Conservation (phyloP, 768 basidiomycete species). For the Suillus ampliporus region DNA sequence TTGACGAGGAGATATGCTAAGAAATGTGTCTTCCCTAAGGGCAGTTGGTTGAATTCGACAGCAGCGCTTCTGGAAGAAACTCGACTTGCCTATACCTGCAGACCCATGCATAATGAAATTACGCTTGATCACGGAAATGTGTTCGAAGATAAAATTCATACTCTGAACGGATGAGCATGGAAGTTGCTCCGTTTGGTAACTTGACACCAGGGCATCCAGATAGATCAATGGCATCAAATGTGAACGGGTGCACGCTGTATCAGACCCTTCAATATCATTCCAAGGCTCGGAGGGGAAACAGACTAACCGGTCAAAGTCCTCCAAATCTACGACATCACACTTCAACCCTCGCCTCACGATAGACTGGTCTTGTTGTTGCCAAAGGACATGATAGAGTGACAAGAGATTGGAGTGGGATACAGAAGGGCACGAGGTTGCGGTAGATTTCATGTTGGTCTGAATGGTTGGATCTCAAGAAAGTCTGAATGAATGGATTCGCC, state of each 20-base stretch:
- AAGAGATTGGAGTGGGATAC: neutral
- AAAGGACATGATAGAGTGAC: constrained; percentile 3
- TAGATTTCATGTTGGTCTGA: neutral
- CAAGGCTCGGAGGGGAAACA: neutral
- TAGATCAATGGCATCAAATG: neutral
- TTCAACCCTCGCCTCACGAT: neutral
- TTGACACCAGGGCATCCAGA: neutral
- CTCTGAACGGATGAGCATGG: constrained; percentile 6
- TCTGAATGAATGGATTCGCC: neutral
- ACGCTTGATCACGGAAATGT: neutral
- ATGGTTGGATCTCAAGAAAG: neutral
- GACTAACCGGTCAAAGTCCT: neutral
- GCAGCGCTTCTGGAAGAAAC: neutral
- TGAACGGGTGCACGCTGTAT: neutral
- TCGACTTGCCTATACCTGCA: neutral
- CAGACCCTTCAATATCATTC: neutral
- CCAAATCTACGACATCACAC: neutral
- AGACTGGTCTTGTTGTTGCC: constrained; percentile 1
- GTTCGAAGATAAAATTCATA: neutral
- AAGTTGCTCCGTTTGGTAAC: constrained; percentile 4
- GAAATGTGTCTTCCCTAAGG: constrained; percentile 5
- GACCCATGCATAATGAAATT: neutral
- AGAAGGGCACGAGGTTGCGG: too few species aligned
- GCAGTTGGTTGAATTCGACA: neutral
- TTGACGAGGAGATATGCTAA: constrained; percentile 2